Evolutionary conservation across 768 basidiomycete genomes (phyloP).

Genomic region (Phlegmacium glaucopus): DNA sequence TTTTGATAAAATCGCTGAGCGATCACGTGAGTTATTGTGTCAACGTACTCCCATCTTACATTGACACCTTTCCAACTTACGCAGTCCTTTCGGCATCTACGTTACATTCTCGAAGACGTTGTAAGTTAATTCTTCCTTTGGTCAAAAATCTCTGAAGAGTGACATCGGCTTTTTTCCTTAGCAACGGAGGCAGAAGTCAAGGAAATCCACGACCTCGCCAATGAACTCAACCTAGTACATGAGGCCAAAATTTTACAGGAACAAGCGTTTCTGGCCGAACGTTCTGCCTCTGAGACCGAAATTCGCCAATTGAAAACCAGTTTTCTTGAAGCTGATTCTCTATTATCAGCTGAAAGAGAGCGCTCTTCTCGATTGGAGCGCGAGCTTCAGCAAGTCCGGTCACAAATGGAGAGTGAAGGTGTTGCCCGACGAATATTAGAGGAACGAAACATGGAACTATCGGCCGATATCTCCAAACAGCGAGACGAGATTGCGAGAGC

Average conservation of each 20-base stretch:
- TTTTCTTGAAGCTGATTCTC: constrained; percentile 36
- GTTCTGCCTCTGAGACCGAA: constrained; percentile 51
- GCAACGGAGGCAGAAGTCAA: constrained; percentile 75
- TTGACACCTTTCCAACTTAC: too few relatives aligned
- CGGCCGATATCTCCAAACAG: constrained; percentile 52
- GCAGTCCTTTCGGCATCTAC: constrained; percentile 76
- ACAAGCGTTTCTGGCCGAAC: constrained; percentile 54
- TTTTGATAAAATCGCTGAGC: constrained; percentile 85
- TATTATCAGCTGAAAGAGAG: constrained; percentile 42
- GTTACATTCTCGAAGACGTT: constrained; percentile 62
- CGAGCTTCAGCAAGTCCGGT: constrained; percentile 58
- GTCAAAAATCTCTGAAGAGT: constrained; percentile 2
- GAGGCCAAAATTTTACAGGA: constrained; percentile 59
- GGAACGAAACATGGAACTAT: constrained; percentile 56
- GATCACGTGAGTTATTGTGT: constrained; percentile 56
- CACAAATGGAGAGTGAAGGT: constrained; percentile 62
- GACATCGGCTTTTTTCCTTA: constrained; percentile 23
- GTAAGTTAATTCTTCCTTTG: constrained; percentile 40
- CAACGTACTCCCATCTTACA: too few relatives aligned
- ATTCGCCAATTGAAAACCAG: constrained; percentile 48
- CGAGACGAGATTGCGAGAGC: constrained; percentile 52
- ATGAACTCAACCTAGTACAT: constrained; percentile 60
- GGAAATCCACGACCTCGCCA: constrained; percentile 66
- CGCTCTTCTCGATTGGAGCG: constrained; percentile 57
- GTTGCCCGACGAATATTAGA: constrained; percentile 63